These are phyloP conservation scores for Rhododendron williamsianum DNA, from an alignment of 148 eudicot genomes.

Conservation along the genomic window DNA sequence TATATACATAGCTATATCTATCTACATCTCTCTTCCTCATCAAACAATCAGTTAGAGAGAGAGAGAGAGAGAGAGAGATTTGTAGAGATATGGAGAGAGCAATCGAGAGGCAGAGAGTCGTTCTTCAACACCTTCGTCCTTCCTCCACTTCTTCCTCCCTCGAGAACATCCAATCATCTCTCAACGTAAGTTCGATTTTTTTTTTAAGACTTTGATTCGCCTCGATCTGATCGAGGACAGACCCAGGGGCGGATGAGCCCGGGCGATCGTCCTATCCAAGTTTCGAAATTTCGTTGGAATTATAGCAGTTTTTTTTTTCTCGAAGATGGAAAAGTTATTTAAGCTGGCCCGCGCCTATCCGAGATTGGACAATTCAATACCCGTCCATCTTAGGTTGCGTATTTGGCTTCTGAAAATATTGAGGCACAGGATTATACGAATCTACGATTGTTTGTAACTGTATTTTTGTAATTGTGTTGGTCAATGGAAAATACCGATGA, in stretches of 20 bases:
- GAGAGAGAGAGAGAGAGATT: conserved; percentile 1
- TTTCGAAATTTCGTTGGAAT: not conserved
- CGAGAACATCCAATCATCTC: conserved; percentile 35
- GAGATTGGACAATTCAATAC: not conserved
- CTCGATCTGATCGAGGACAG: not conserved
- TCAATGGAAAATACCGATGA: not conserved
- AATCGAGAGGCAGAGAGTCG: conserved; percentile 56
- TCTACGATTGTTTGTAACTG: not conserved
- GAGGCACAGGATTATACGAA: not conserved
- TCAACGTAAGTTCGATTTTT: conserved; percentile 37
- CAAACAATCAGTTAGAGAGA: not conserved
- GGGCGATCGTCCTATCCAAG: too few species aligned
- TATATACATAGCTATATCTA: too few species aligned
- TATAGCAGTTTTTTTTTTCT: too few species aligned
- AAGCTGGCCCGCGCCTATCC: too few species aligned
- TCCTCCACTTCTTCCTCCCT: conserved; percentile 29
- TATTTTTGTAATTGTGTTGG: not conserved
- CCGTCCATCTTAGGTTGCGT: not conserved
- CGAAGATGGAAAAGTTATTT: not conserved
- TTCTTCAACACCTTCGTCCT: conserved; percentile 60
- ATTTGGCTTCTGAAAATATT: not conserved
- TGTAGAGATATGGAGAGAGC: conserved; percentile 61
- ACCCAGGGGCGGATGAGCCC: too few species aligned
- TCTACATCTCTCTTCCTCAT: not conserved
- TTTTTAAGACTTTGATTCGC: not conserved